Evolutionary conservation across 1,284 basidiomycete genomes (phyloP), one percentile per base, ranked within the genome.

Genomic region (Phaffia rhodozyma): DNA sequence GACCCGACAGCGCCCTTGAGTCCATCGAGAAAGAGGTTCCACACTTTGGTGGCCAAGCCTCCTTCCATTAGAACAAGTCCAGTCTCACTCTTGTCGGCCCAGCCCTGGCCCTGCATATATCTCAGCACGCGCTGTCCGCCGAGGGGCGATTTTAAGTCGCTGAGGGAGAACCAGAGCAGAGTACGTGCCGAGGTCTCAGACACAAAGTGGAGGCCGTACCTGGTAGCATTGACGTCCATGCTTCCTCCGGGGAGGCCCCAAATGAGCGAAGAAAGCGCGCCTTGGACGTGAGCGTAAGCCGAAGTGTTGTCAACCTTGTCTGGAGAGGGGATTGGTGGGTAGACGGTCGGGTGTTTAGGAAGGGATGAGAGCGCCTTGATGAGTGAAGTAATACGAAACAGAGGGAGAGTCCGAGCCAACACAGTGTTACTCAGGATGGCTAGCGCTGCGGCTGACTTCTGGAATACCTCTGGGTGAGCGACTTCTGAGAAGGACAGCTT

Each of bases 381-480:
- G 2, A 77, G 67, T 0, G 60, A 53, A 3, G 71, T 68, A 29
- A 74, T 66, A 20, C 71, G 70, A 1, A 71, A 67, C 16, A 74
- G 70, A 4, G 76, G 76, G 0, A 76, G 67, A 2, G 76, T 76
- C 0, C 76, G 71, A 1, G 72, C 73, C 1, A 75, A 65, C 1
- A 77, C 71, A 1, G 75, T 74, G 66, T 75, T 76, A 50, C 74
- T 73, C 1, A 77, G 66, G 23, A 72, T 74, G 23, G 74, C 75
- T 7, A 75, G 68, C 11, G 75, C 76, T 5, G 73, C 68, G 68
- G 74, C 73, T 1, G 73, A 73, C 21, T 58, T 20, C 16, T 63
- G 21, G 27, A 63, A 67, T 16, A 38, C 30, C n/a, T 47, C 52
- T 11, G 47, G 49, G 16, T 49, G 54, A 9, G 38, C 20, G 9